Evolutionary conservation across 306 rosid species (phyloP).

Genomic region (Adenanthera pavonina): DNA sequence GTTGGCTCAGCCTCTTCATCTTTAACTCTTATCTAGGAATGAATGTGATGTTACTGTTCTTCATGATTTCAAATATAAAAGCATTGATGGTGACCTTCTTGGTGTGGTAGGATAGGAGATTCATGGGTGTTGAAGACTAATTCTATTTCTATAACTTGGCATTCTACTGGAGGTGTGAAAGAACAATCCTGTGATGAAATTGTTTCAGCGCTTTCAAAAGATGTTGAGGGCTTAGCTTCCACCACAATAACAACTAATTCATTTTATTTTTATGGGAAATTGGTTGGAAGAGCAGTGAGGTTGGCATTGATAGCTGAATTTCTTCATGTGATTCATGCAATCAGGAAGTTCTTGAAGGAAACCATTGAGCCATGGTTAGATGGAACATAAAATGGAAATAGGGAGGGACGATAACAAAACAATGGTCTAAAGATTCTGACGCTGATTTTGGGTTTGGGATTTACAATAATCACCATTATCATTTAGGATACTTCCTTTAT

Average conservation of each 20-base stretch:
- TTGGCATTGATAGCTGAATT: conserved; percentile 81
- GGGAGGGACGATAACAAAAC: conserved; percentile 80
- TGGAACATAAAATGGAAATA: conserved; percentile 74
- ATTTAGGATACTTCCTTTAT: conserved; percentile 82
- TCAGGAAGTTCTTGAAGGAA: conserved; percentile 61
- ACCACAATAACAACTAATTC: conserved; percentile 49
- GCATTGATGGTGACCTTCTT: too few relatives aligned
- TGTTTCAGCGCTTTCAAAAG: conserved; percentile 62
- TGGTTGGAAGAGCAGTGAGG: conserved; percentile 81
- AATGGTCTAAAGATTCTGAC: conserved; percentile 62
- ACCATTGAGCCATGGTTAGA: conserved; percentile 84
- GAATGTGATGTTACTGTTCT: too few relatives aligned
- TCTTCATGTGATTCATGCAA: conserved; percentile 53
- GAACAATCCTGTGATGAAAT: conserved; percentile 41
- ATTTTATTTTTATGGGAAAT: conserved; percentile 78
- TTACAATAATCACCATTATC: conserved; percentile 83
- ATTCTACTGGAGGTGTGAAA: too few relatives aligned
- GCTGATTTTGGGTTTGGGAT: conserved; percentile 90
- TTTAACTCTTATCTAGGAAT: too few relatives aligned
- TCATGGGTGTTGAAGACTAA: too few relatives aligned
- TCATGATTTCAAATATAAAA: too few relatives aligned
- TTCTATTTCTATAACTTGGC: too few relatives aligned
- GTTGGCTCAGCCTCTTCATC: too few relatives aligned
- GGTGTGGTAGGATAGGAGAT: too few relatives aligned
- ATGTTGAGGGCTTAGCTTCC: conserved; percentile 58